Conservation (phyloP, 495 filamentous ascomycete species). For the Trichoderma orchidacearum region DNA sequence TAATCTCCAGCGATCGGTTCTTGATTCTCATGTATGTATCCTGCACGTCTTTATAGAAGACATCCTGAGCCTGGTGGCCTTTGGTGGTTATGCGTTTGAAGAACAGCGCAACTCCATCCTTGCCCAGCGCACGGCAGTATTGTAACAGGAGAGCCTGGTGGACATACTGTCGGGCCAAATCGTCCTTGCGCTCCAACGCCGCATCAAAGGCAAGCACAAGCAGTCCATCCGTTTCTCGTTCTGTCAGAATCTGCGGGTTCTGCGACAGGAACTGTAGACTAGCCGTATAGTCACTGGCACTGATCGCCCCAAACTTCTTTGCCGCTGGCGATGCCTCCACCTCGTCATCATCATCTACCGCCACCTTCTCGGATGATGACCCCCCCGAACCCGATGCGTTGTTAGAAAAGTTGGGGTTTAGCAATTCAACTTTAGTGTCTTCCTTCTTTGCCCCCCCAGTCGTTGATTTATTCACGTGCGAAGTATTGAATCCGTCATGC, state of each 20-base stretch:
- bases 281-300: conserved; percentile 55
- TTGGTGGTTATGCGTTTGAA: conserved; percentile 92
- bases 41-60: conserved; percentile 88
- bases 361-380: conserved; percentile 7
- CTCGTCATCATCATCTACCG: conserved; percentile 53
- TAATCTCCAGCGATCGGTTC: conserved; percentile 63
- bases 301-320: conserved; percentile 67
- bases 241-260: conserved; percentile 64
- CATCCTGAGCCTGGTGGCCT: conserved; percentile 78
- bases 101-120: conserved; percentile 81
- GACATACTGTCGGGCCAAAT: conserved; percentile 75
- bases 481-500: conserved; percentile 84
- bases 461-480: conserved; percentile 52
- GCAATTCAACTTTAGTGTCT: conserved; percentile 52
- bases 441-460: conserved; percentile 27
- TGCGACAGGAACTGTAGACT: conserved; percentile 59
- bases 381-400: conserved; percentile 3
- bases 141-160: conserved; percentile 88
- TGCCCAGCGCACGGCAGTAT: conserved; percentile 82
- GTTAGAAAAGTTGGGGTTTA: conserved; percentile 52
- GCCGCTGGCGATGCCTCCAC: conserved; percentile 65
- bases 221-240: conserved; percentile 84
- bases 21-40: conserved; percentile 74
- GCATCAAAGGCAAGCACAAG: conserved; percentile 83
- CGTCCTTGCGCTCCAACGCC: conserved; percentile 58